Conservation (phyloP, 2,329 filamentous ascomycete species). For the Xylariaceae sp. region DNA sequence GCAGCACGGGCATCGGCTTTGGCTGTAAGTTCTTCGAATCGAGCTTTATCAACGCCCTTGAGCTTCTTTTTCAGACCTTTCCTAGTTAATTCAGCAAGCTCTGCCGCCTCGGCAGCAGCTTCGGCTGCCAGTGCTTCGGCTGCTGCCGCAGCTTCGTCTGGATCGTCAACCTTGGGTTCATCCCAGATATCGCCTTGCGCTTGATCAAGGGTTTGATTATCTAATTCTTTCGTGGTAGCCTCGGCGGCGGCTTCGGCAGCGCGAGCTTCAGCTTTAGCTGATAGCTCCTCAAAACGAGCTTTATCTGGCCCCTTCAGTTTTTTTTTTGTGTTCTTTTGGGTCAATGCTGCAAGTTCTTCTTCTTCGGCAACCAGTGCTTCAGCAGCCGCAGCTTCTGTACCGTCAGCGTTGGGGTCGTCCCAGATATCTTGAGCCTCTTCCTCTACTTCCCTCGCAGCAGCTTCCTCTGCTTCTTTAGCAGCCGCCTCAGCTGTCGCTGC, state of each 20-base stretch:
- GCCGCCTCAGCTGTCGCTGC: slow-evolving; percentile 20
- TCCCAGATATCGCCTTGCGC: slow-evolving; percentile 15
- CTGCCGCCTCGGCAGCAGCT: slow-evolving; percentile 4
- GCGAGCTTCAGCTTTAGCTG: slow-evolving; percentile 16
- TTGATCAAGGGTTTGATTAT: slow-evolving; percentile 2
- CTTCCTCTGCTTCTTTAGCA: slow-evolving; percentile 10
- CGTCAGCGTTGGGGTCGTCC: too few species aligned
- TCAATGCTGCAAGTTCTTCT: slow-evolving; percentile 24
- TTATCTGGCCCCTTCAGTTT: slow-evolving; percentile 37
- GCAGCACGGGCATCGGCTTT: slow-evolving; percentile 11
- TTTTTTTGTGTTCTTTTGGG: slow-evolving; percentile 33
- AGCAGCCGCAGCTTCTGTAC: slow-evolving; percentile 33
- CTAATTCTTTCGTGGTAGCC: background rate
- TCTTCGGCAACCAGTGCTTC: slow-evolving; percentile 22
- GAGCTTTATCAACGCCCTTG: slow-evolving; percentile 6
- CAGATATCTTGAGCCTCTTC: too few species aligned
- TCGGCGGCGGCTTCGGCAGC: background rate
- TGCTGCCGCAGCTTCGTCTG: slow-evolving; percentile 27
- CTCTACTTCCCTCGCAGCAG: slow-evolving; percentile 8
- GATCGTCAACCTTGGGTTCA: slow-evolving; percentile 6
- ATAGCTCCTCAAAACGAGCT: slow-evolving; percentile 21
- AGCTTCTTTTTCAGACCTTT: slow-evolving; percentile 8
- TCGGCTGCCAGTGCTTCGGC: slow-evolving; percentile 21
- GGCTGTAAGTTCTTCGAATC: slow-evolving; percentile 10
- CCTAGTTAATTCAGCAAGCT: background rate